Conservation (phyloP, 768 basidiomycete genomes). For the Austroboletus eburneus region DNA sequence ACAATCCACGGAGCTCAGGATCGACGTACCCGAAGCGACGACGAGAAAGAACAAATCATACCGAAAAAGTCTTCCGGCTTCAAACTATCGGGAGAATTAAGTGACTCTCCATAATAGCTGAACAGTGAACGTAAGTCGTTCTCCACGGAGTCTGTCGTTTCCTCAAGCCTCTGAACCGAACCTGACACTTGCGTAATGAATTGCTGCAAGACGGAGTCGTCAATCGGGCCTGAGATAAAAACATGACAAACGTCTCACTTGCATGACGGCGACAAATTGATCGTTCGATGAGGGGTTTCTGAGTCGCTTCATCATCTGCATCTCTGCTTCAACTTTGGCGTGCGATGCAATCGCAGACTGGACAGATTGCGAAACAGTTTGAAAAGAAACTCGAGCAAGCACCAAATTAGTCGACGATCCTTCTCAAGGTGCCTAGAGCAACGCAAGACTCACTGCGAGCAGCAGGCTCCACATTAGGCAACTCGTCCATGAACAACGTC, state of each 20-base stretch:
- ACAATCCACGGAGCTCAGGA: neutral
- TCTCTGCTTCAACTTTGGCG: conserved; percentile 52
- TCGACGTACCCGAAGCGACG: conserved; percentile 56
- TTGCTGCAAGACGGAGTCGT: conserved; percentile 17
- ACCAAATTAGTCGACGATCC: neutral
- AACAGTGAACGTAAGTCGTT: conserved; percentile 58
- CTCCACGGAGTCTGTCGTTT: conserved; percentile 54
- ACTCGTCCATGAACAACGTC: conserved; percentile 71
- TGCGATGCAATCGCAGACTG: conserved; percentile 55
- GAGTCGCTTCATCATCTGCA: conserved; percentile 38
- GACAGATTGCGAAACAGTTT: conserved; percentile 57
- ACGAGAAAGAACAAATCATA: conserved; percentile 68
- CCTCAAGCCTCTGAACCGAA: conserved; percentile 61
- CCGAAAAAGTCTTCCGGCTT: conserved; percentile 85
- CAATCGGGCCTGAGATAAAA: neutral
- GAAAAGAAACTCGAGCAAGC: conserved; percentile 60
- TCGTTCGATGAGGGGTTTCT: conserved; percentile 42
- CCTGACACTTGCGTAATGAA: conserved; percentile 37
- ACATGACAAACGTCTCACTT: conserved; percentile 37
- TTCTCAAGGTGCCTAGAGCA: neutral
- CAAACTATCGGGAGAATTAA: conserved; percentile 55
- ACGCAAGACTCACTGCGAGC: conserved; percentile 58
- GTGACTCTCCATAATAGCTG: conserved; percentile 74
- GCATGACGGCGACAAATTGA: conserved; percentile 64
- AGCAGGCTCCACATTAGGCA: conserved; percentile 78